Percentiles rank a stretch among this genome's conserved stretches.
Evolutionary conservation across 2,329 filamentous ascomycete species (phyloP).

Genomic region (Pezicula radicicola): DNA sequence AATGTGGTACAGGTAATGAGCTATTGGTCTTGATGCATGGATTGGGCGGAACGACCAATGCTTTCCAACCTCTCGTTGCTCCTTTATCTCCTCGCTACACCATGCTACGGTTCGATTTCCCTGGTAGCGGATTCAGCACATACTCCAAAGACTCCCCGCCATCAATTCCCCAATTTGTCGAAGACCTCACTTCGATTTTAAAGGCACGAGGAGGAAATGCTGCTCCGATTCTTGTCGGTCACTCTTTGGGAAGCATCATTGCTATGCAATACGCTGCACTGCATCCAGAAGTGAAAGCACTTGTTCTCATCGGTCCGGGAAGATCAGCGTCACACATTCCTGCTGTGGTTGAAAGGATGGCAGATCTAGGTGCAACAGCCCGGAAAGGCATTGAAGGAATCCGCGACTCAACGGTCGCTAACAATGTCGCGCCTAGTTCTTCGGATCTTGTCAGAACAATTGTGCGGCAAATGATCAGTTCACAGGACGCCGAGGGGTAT

Average conservation of each 20-base stretch:
- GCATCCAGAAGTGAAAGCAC: slow-evolving; percentile 22
- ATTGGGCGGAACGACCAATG: slow-evolving; percentile 10
- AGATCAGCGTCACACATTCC: slow-evolving; percentile 28
- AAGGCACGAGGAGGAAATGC: slow-evolving; percentile 3
- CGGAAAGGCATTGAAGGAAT: slow-evolving; percentile 26
- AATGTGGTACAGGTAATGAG: slow-evolving; percentile 14
- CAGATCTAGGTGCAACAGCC: slow-evolving; percentile 23
- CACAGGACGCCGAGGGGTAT: slow-evolving; percentile 29
- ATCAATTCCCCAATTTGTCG: slow-evolving; percentile 12
- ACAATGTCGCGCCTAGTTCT: slow-evolving; percentile 26
- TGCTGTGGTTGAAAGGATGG: slow-evolving; percentile 28
- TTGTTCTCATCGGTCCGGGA: slow-evolving; percentile 30
- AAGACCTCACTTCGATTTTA: slow-evolving; percentile 11
- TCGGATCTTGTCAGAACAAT: slow-evolving; percentile 17
- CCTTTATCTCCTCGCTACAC: slow-evolving; percentile 15
- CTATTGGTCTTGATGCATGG: slow-evolving; percentile 30
- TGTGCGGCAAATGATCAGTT: slow-evolving; percentile 27
- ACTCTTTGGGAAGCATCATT: slow-evolving; percentile 33
- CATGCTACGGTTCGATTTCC: slow-evolving; percentile 15
- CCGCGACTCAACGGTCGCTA: slow-evolving; percentile 23
- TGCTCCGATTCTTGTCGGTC: slow-evolving; percentile 27
- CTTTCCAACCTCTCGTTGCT: slow-evolving; percentile 13
- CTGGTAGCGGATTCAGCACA: slow-evolving; percentile 16
- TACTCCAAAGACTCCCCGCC: slow-evolving; percentile 9
- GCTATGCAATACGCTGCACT: slow-evolving; percentile 33